These are phyloP conservation scores for Botryotinia globosa DNA, from an alignment of 2,329 filamentous ascomycete genomes.

Conservation along the genomic window DNA sequence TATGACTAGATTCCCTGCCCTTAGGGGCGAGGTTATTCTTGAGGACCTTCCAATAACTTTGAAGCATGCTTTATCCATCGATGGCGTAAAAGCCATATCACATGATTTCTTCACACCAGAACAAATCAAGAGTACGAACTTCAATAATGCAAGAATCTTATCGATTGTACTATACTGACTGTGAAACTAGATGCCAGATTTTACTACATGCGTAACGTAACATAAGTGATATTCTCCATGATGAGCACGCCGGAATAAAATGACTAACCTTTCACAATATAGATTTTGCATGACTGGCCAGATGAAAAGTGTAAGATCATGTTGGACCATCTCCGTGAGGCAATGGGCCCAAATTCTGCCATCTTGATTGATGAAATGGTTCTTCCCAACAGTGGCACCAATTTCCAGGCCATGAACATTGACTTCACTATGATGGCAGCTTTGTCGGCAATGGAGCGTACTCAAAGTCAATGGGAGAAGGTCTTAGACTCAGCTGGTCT, in stretches of 20 bases:
- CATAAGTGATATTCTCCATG: background rate
- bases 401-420: constrained; percentile 33
- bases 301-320: constrained; percentile 34
- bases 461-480: constrained; percentile 23
- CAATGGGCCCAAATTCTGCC: constrained; percentile 6
- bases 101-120: constrained; percentile 36
- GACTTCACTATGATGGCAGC: constrained; percentile 43
- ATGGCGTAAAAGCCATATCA: constrained; percentile 36
- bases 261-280: background rate
- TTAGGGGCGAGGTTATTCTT: constrained; percentile 41
- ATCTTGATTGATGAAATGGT: constrained; percentile 47
- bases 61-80: constrained; percentile 25
- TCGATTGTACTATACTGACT: background rate
- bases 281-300: constrained; percentile 42
- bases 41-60: constrained; percentile 42
- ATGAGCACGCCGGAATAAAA: background rate
- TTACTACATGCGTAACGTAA: constrained; percentile 42
- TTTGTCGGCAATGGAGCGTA: constrained; percentile 40
- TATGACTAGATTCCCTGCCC: constrained; percentile 36
- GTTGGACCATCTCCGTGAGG: constrained; percentile 9
- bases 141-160: background rate
- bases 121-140: constrained; percentile 30
- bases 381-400: constrained; percentile 39
- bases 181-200: constrained; percentile 23
- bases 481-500: background rate